A percentile compares a stretch with the other conserved stretches of the same genome.
Evolutionary conservation across 1,284 basidiomycete genomes (phyloP).

Genomic region (Sporisorium sorghi): DNA sequence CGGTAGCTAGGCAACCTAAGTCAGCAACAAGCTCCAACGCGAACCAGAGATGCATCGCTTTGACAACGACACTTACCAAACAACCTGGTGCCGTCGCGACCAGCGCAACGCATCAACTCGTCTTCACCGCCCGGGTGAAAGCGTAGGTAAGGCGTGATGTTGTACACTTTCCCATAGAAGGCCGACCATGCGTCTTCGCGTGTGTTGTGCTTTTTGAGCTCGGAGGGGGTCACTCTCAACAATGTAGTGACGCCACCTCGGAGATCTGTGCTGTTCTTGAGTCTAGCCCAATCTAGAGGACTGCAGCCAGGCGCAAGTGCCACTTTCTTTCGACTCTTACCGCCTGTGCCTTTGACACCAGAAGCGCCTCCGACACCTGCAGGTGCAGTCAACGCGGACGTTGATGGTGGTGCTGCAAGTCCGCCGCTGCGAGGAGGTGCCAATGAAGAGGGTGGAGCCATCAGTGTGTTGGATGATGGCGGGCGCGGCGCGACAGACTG

Average conservation of each 20-base stretch:
- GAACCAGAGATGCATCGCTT: background rate
- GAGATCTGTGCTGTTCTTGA: slow-evolving; percentile 76
- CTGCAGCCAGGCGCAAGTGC: slow-evolving; percentile 90
- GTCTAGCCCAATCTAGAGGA: slow-evolving; percentile 91
- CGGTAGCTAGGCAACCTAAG: background rate
- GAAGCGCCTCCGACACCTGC: slow-evolving; percentile 56
- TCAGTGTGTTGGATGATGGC: slow-evolving; percentile 19
- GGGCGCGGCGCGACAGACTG: slow-evolving; percentile 37
- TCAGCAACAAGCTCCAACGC: background rate
- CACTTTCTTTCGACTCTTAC: slow-evolving; percentile 75
- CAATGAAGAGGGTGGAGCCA: slow-evolving; percentile 43
- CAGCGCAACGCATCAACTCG: slow-evolving; percentile 94
- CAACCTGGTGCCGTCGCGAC: slow-evolving; percentile 90
- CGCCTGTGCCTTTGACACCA: slow-evolving; percentile 21
- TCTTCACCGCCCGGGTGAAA: slow-evolving; percentile 95
- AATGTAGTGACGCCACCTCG: slow-evolving; percentile 59
- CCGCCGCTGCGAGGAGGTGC: slow-evolving; percentile 43
- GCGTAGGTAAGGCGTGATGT: slow-evolving; percentile 89
- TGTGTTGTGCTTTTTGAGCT: slow-evolving; percentile 84
- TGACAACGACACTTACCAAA: slow-evolving; percentile 76
- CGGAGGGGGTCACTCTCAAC: slow-evolving; percentile 82
- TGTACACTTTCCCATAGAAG: slow-evolving; percentile 94
- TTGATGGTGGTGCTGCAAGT: slow-evolving; percentile 55
- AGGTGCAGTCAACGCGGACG: slow-evolving; percentile 52
- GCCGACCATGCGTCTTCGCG: slow-evolving; percentile 92